phyloP scores from a whole-genome alignment of 345 rosid genomes.

The Litchi chinensis region DNA sequence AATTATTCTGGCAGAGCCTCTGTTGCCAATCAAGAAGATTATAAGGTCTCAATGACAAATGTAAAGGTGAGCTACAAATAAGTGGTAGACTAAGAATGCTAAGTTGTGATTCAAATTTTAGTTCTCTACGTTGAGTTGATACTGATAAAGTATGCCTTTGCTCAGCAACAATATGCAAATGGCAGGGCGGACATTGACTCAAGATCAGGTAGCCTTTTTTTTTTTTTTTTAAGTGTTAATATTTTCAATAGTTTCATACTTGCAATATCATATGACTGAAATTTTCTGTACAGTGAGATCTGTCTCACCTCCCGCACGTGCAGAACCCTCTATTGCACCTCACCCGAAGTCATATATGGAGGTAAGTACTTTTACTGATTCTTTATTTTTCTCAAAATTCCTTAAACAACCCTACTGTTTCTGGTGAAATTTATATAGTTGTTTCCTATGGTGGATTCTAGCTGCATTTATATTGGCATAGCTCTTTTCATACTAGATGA shows the following conservation, averaged over 20 bases:
- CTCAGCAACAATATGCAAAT: conserved; percentile 60
- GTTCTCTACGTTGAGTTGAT: conserved; percentile 11
- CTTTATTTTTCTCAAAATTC: background rate
- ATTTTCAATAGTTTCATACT: conserved; percentile 12
- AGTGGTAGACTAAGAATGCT: conserved; percentile 12
- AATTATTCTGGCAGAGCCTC: conserved; percentile 37
- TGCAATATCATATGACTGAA: conserved; percentile 21
- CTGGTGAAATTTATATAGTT: background rate
- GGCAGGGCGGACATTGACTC: conserved; percentile 57
- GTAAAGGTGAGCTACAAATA: conserved; percentile 55
- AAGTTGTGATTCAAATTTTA: conserved; percentile 18
- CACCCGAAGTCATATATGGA: conserved; percentile 96
- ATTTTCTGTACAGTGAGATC: conserved; percentile 66
- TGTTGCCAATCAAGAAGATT: conserved; percentile 53
- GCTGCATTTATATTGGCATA: background rate
- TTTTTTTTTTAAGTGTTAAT: conserved; percentile 18
- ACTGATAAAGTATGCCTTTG: conserved; percentile 21
- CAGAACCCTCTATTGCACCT: conserved; percentile 63
- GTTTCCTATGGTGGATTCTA: background rate
- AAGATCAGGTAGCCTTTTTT: conserved; percentile 58
- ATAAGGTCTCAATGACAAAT: conserved; percentile 34
- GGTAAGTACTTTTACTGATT: conserved; percentile 38
- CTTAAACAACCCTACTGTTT: background rate
- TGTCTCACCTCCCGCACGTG: conserved; percentile 60
- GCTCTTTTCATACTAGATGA: background rate